Evolutionary conservation across 129 eudicot species (phyloP), one percentile per base, ranked within the genome.

Genomic region (Sambucus nigra): DNA sequence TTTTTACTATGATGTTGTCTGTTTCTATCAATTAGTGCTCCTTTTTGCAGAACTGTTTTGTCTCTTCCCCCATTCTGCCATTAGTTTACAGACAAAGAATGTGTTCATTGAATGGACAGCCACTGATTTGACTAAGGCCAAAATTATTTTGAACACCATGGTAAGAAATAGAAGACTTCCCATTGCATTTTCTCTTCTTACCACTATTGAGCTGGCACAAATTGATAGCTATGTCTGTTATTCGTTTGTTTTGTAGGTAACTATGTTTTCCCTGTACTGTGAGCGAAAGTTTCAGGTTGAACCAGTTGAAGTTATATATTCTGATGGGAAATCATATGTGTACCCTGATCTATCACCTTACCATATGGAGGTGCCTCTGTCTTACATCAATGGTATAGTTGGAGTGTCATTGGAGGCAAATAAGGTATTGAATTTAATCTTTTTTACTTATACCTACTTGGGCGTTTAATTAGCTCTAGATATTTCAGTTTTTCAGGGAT

Each of bases 41-140:
- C 7, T 64, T n/a, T 40, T 74, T 68, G 87, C 88, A 91, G 98
- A 75, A 80, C 76, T 49, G 95, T 91, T 47, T 70, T 91, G 74
- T 91, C 95, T 61, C 53, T 91, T 44, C 98, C 98, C 15, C 98
- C 98, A 91, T 82, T 91, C 98, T 4, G 98, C 98, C 32, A 85
- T 91, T 67, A 63, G 80, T 33, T 63, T 85, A 51, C 76, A 76
- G 80, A 85, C 98, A 72, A 85, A 72, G 78, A 85, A 91, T 42
- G 89, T 91, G 50, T 85, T 91, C 67, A 91, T 91, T 27, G 98
- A 91, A 52, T 82, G 98, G 81, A 91, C 98, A 52, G 98, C 98
- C 59, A 91, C 95, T 42, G 98, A 91, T 70, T 79, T 91, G 68
- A 91, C 97, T 3, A 91, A 85, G 57, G 98, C 98, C 70, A 91